phyloP scores from a whole-genome alignment of 2,329 filamentous ascomycete genomes.

The Pyricularia sp. region DNA sequence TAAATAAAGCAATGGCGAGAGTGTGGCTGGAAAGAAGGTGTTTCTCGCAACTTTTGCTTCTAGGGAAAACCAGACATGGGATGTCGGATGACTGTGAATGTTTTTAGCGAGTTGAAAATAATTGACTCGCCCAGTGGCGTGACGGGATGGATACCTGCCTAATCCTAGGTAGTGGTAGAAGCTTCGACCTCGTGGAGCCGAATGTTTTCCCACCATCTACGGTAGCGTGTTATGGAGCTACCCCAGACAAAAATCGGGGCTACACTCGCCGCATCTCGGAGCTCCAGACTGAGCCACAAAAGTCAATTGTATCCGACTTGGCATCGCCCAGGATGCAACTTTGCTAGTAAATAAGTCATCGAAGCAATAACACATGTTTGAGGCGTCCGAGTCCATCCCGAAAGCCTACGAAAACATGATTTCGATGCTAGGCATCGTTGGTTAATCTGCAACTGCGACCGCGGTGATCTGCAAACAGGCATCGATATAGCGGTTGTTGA shows the following conservation, averaged over 20 bases:
- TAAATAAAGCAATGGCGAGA: background rate
- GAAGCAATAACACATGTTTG: background rate
- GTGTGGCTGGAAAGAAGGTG: background rate
- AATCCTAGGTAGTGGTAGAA: background rate
- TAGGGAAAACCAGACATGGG: background rate
- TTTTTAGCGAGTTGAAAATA: background rate
- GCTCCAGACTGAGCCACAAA: background rate
- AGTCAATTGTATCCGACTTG: background rate
- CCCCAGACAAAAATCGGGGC: background rate
- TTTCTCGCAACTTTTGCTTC: background rate
- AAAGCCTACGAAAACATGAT: background rate
- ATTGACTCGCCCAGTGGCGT: background rate
- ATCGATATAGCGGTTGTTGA: slow-evolving; percentile 31
- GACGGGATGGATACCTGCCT: background rate
- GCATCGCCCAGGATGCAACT: background rate
- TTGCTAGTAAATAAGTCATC: background rate
- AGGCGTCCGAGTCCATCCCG: background rate
- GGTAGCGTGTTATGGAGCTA: background rate
- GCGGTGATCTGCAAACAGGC: slow-evolving; percentile 23
- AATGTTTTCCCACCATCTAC: background rate
- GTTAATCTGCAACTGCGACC: background rate
- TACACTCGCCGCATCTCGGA: background rate
- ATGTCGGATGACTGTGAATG: background rate
- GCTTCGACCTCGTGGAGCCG: background rate
- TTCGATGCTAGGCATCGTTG: background rate